Base-by-base conservation (phyloP, 305 asterid genomes). In the Lippia alba region DNA sequence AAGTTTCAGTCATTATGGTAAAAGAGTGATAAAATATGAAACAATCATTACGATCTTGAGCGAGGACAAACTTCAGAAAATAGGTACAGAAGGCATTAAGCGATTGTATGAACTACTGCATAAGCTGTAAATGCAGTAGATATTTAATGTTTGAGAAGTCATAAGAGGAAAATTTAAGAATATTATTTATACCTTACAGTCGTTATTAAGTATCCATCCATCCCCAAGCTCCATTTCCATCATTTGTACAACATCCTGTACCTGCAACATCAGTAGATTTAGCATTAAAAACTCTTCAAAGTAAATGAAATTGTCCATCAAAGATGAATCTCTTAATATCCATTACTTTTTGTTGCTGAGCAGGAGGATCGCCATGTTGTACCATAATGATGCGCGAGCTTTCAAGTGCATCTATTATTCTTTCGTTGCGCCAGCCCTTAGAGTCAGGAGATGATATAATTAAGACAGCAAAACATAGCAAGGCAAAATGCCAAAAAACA, bases 211-310 rank as follows among this genome's bases (percentile, higher is more conserved):
- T 70, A 82, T 79, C 87, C 84, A 82, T 34, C 91, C 96, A 62
- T 89, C 87, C 39, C 96, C 94, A 78, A 91, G 92, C 69, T 89
- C 94, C 78, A 74, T 84, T 73, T 83, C 97, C 91, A 87, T 84
- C 81, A 89, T 72, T 24, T 80, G 76, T 54, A 90, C 82, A 80
- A 84, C 87, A 30, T 86, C 88, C 63, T 71, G 81, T 74, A 90
- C 87, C 93, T 90, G 82, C 58, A 62, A 58, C 48, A n/a, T 53
- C 71, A 61, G 18, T 19, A 3, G 55, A 56, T 54, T 53, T 4
- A 54, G 54, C 45, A 60, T 32, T 61, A 70, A 73, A 63, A 7
- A n/a, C 15, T 66, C 36, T 50, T 19, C 3, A 50, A 63, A 74
- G 45, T 19, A 49, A 70, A 64, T 39, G 20, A 61, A 40, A 56